Evolutionary conservation across 1,284 basidiomycete species (phyloP).

Genomic region (Cryptococcus sp.): DNA sequence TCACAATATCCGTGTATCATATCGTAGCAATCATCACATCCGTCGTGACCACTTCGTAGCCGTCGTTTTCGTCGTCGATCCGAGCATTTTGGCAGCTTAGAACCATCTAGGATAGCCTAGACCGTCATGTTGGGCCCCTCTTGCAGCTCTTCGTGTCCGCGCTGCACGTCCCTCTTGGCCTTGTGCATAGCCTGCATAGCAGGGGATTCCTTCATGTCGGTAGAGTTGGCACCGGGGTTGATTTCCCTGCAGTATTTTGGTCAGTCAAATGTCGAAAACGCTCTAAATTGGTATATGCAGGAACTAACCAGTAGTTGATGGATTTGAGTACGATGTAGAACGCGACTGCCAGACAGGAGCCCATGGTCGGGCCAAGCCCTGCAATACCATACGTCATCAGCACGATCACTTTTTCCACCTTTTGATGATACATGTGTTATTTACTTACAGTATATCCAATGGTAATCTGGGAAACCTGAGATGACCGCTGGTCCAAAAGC

Average conservation of each 20-base stretch:
- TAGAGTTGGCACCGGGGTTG: slow-evolving; percentile 25
- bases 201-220: slow-evolving; percentile 12
- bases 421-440: neutral
- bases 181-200: neutral
- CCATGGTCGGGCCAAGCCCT: slow-evolving; percentile 61
- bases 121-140: too few relatives aligned
- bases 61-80: too few relatives aligned
- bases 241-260: slow-evolving; percentile 18
- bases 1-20: too few relatives aligned
- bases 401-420: slow-evolving; percentile 50
- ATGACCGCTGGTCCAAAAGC: slow-evolving; percentile 71
- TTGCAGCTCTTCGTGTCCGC: too few relatives aligned
- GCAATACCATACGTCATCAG: neutral
- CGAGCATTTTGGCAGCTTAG: too few relatives aligned
- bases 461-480: slow-evolving; percentile 60
- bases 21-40: too few relatives aligned
- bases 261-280: neutral
- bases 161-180: too few relatives aligned
- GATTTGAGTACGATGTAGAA: slow-evolving; percentile 63
- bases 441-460: slow-evolving; percentile 58
- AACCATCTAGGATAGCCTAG: too few relatives aligned
- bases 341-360: slow-evolving; percentile 13
- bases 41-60: too few relatives aligned
- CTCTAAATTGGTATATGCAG: neutral
- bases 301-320: slow-evolving; percentile 51